Percentiles rank a stretch among this genome's conserved stretches.
Evolutionary conservation across 805 yeast species (phyloP).

Genomic region (Kazachstania kunashirensis): DNA sequence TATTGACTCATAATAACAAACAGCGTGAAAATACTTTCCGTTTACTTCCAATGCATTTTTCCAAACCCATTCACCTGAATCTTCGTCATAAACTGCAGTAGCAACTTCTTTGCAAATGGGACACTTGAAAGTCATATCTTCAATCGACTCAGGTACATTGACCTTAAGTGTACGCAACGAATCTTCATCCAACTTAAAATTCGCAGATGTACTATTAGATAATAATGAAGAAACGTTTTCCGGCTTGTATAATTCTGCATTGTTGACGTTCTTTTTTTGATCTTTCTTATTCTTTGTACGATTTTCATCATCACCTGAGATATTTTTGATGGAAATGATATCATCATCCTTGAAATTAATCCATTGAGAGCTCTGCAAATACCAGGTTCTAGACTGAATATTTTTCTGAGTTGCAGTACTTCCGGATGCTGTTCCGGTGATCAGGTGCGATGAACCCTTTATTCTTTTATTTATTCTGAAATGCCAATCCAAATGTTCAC

Average conservation of each 20-base stretch:
- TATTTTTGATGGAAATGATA: constrained; percentile 33
- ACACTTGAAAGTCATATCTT: constrained; percentile 49
- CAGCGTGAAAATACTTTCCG: constrained; percentile 50
- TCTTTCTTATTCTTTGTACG: constrained; percentile 5
- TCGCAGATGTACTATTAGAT: not conserved
- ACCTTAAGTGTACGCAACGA: constrained; percentile 42
- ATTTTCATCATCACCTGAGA: constrained; percentile 5
- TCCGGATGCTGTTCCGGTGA: constrained; percentile 7
- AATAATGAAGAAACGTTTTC: not conserved
- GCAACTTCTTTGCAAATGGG: constrained; percentile 63
- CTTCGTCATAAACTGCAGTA: constrained; percentile 59
- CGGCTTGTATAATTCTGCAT: not conserved
- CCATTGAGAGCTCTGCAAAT: constrained; percentile 64
- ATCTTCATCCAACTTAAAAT: constrained; percentile 14
- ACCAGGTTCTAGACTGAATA: constrained; percentile 78
- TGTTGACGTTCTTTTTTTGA: not conserved
- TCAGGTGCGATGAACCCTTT: constrained; percentile 31
- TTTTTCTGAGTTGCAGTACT: constrained; percentile 18
- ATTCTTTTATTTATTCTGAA: constrained; percentile 79
- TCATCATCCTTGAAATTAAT: constrained; percentile 62
- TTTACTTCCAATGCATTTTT: constrained; percentile 47
- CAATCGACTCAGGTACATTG: constrained; percentile 54
- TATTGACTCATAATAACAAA: constrained; percentile 56
- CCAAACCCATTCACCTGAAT: constrained; percentile 77
- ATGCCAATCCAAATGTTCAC: constrained; percentile 90